Percentiles rank a stretch among this genome's conserved stretches.
Conservation (phyloP, 2,329 filamentous ascomycete species). For the Thermothelomyces thermophilus region DNA sequence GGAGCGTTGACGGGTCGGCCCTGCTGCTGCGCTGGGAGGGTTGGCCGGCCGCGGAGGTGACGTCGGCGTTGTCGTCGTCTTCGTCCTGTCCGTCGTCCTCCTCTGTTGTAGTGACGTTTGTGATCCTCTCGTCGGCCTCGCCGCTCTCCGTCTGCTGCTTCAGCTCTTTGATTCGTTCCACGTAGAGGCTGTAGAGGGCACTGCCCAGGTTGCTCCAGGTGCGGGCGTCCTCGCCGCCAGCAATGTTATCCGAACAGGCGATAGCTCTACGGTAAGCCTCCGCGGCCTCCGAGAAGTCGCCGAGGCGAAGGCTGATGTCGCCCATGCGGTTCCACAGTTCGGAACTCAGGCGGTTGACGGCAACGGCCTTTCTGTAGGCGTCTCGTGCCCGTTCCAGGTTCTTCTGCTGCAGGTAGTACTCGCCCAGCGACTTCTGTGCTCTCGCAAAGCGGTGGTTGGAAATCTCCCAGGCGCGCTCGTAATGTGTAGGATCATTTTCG, state of each 20-base stretch:
- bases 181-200: constrained; percentile 66
- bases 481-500: constrained; percentile 66
- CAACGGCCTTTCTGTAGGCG: constrained; percentile 71
- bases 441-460: constrained; percentile 75
- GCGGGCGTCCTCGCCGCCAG: constrained; percentile 83
- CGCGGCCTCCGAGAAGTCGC: constrained; percentile 69
- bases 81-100: constrained; percentile 27
- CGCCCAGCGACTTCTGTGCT: constrained; percentile 80
- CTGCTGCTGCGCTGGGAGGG: constrained; percentile 3
- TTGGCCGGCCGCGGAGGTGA: neutral
- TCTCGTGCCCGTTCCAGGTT: constrained; percentile 64
- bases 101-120: neutral
- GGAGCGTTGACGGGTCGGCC: constrained; percentile 52
- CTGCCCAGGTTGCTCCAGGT: constrained; percentile 94
- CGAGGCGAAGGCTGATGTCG: constrained; percentile 75
- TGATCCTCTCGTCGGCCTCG: constrained; percentile 29
- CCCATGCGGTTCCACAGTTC: constrained; percentile 86
- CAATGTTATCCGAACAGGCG: constrained; percentile 47
- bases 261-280: constrained; percentile 81
- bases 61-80: constrained; percentile 8
- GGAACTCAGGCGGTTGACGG: constrained; percentile 73
- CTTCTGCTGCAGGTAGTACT: constrained; percentile 62
- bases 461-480: constrained; percentile 80
- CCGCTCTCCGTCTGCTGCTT: constrained; percentile 25
- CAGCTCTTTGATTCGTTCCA: constrained; percentile 41